Evolutionary conservation across 495 filamentous ascomycete species (phyloP).

Genomic region (Aspergillus taichungensis): DNA sequence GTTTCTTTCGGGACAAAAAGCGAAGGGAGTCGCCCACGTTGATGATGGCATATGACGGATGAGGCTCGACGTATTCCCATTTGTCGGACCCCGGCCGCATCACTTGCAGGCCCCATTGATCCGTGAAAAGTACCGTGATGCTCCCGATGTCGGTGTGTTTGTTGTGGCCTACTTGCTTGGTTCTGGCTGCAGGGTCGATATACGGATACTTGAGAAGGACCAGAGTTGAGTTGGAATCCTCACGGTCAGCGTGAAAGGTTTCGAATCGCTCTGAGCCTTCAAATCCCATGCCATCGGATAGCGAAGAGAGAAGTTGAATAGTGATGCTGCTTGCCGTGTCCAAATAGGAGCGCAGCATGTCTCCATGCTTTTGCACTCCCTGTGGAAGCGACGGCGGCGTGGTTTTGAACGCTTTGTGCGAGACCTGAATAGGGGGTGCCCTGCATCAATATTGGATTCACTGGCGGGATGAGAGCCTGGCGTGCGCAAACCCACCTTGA

Average conservation of each 20-base stretch:
- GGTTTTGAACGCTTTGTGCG: too few species aligned
- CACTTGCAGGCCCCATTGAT: constrained; percentile 51
- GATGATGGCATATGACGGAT: constrained; percentile 40
- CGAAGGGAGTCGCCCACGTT: constrained; percentile 52
- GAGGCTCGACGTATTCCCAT: constrained; percentile 46
- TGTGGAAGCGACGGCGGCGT: too few species aligned
- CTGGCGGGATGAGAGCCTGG: too few species aligned
- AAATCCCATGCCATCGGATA: too few species aligned
- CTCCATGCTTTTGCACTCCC: too few species aligned
- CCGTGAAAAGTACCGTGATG: constrained; percentile 46
- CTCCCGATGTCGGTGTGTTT: constrained; percentile 53
- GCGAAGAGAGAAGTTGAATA: too few species aligned
- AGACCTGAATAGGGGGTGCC: too few species aligned
- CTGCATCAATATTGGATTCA: too few species aligned
- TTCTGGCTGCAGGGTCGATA: background rate
- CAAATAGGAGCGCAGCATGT: too few species aligned
- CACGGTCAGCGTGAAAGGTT: background rate
- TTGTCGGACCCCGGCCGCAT: constrained; percentile 33
- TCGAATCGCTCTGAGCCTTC: too few species aligned
- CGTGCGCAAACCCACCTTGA: background rate
- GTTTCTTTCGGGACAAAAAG: constrained; percentile 38
- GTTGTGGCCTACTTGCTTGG: constrained; percentile 31
- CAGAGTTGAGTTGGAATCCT: constrained; percentile 3
- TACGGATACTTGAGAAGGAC: constrained; percentile 5
- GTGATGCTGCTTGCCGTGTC: too few species aligned